phyloP scores from a whole-genome alignment of 2,329 filamentous ascomycete species.

The Rhynchosporium graminicola region DNA sequence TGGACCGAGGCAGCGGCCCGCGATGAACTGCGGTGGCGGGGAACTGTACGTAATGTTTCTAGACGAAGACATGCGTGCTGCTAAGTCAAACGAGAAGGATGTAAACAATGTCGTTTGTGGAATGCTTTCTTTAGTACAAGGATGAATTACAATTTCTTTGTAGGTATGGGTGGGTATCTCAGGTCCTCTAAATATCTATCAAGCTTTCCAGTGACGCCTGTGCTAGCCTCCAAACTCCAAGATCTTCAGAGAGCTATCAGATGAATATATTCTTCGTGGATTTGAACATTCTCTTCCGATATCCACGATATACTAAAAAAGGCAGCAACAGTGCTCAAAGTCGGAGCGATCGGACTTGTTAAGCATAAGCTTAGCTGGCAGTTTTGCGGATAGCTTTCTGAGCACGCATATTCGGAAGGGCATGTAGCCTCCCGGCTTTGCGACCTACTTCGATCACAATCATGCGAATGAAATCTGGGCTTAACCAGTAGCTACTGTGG shows the following conservation, averaged over 20 bases:
- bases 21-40: constrained; percentile 2
- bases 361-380: constrained; percentile 2
- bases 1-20: background rate
- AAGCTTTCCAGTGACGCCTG: constrained; percentile 9
- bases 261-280: no score
- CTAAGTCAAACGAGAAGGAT: background rate
- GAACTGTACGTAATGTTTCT: background rate
- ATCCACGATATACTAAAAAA: background rate
- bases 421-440: constrained; percentile 63
- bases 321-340: background rate
- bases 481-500: constrained; percentile 91
- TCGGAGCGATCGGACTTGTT: background rate
- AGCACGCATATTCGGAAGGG: constrained; percentile 59
- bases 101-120: background rate
- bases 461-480: constrained; percentile 85
- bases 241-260: background rate
- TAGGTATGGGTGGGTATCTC: constrained; percentile 32
- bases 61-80: background rate
- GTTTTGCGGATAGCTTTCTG: constrained; percentile 47
- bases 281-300: background rate
- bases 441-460: constrained; percentile 86
- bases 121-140: background rate
- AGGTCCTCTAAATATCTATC: constrained; percentile 16
- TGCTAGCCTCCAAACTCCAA: background rate
- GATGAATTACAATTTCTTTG: constrained; percentile 7